Conservation (phyloP, 2,329 filamentous ascomycete genomes). For the Xylaria sp. region DNA sequence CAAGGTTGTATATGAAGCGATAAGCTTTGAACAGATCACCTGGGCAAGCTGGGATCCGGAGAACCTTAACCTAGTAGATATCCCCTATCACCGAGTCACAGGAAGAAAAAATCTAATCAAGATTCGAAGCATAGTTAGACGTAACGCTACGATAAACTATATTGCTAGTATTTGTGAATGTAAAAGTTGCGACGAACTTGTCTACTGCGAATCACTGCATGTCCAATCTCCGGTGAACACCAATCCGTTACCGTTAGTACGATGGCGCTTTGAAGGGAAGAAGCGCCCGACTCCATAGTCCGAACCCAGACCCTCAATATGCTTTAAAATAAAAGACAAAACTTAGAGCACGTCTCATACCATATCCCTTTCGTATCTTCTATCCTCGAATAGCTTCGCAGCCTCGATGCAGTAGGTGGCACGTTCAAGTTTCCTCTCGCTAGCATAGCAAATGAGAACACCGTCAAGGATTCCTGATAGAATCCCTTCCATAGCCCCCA, state of each 20-base stretch:
- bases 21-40: too few species aligned
- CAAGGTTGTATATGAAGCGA: not conserved
- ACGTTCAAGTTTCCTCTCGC: slow-evolving; percentile 74
- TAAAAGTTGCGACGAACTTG: not conserved
- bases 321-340: slow-evolving; percentile 13
- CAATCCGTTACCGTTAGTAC: slow-evolving; percentile 5
- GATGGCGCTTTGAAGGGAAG: not conserved
- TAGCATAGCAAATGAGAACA: slow-evolving; percentile 91
- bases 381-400: slow-evolving; percentile 81
- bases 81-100: too few species aligned
- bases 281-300: slow-evolving; percentile 19
- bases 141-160: slow-evolving; percentile 5
- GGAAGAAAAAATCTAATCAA: not conserved
- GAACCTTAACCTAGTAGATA: too few species aligned
- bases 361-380: slow-evolving; percentile 43
- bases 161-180: slow-evolving; percentile 6
- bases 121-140: not conserved
- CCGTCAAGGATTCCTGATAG: slow-evolving; percentile 87
- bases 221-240: slow-evolving; percentile 26
- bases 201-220: slow-evolving; percentile 20
- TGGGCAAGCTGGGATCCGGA: too few species aligned
- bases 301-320: slow-evolving; percentile 21
- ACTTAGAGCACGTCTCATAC: slow-evolving; percentile 32
- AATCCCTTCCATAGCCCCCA: slow-evolving; percentile 89
- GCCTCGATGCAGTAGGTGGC: slow-evolving; percentile 91